Evolutionary conservation across 1,284 basidiomycete genomes (phyloP).

Genomic region (Naganishia albida): DNA sequence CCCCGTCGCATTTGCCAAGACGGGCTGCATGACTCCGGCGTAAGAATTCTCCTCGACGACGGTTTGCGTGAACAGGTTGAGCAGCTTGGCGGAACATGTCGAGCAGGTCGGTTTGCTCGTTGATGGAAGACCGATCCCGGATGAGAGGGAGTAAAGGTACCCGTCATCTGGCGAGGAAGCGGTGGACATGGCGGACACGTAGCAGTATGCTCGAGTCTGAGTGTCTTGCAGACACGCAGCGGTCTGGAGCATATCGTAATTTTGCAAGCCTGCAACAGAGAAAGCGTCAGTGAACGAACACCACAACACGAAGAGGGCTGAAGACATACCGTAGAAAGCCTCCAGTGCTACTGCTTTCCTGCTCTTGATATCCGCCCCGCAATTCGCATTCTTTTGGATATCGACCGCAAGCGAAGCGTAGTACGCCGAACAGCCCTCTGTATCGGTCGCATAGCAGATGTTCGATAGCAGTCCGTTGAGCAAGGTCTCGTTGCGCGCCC

Average conservation of each 20-base stretch:
- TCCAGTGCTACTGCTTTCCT: slow-evolving; percentile 38
- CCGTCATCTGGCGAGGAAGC: slow-evolving; percentile 46
- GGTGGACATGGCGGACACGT: slow-evolving; percentile 44
- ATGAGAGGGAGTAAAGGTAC: slow-evolving; percentile 49
- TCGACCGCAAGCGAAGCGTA: slow-evolving; percentile 37
- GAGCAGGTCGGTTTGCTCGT: slow-evolving; percentile 49
- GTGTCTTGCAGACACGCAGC: slow-evolving; percentile 43
- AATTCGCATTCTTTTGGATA: slow-evolving; percentile 42
- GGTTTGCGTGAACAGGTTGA: slow-evolving; percentile 40
- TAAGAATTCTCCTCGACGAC: slow-evolving; percentile 1
- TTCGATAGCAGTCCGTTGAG: slow-evolving; percentile 31
- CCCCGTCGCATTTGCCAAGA: slow-evolving; percentile 10
- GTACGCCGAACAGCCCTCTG: slow-evolving; percentile 40
- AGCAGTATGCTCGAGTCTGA: slow-evolving; percentile 47
- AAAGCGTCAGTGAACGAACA: neutral
- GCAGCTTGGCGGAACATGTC: slow-evolving; percentile 44
- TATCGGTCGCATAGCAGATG: slow-evolving; percentile 31
- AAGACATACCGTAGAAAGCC: slow-evolving; percentile 27
- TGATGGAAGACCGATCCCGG: slow-evolving; percentile 44
- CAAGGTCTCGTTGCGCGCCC: slow-evolving; percentile 8
- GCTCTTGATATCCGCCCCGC: slow-evolving; percentile 41
- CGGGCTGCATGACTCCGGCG: neutral
- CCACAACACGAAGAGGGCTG: neutral
- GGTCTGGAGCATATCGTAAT: slow-evolving; percentile 46
- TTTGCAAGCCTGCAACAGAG: slow-evolving; percentile 41